These are phyloP conservation scores for Oryza brachyantha DNA, from an alignment of 176 grass and related monocot genomes.

Conservation along the genomic window DNA sequence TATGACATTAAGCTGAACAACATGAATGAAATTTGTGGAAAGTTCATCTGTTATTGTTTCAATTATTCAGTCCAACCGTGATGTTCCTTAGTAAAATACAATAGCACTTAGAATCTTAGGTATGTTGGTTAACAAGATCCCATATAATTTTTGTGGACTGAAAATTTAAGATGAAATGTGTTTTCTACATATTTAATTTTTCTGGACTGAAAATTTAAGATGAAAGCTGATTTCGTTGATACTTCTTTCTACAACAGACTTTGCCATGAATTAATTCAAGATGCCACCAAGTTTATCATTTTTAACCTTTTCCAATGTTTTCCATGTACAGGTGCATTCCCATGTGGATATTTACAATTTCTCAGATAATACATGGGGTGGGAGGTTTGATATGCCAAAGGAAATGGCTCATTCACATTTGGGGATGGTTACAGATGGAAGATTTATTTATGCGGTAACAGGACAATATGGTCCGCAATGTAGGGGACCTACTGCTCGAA, in stretches of 20 bases:
- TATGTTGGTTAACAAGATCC: not conserved
- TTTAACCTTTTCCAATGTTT: not conserved
- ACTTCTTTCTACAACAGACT: not conserved
- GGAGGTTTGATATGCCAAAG: constrained; percentile 86
- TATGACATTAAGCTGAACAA: not conserved
- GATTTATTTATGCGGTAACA: constrained; percentile 87
- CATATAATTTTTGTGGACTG: not conserved
- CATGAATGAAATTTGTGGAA: constrained; percentile 12
- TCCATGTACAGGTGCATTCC: constrained; percentile 79
- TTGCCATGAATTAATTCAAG: constrained; percentile 21
- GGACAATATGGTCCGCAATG: constrained; percentile 94
- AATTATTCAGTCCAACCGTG: not conserved
- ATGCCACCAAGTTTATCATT: not conserved
- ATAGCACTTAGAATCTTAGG: not conserved
- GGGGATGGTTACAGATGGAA: constrained; percentile 94
- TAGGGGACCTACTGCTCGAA: constrained; percentile 85
- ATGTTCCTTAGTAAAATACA: constrained; percentile 6
- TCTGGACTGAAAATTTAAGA: not conserved
- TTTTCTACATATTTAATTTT: not conserved
- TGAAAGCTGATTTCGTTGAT: not conserved
- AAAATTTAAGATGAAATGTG: not conserved
- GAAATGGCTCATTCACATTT: constrained; percentile 99
- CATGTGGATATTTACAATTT: constrained; percentile 98
- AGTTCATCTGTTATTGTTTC: not conserved
- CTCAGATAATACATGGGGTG: constrained; percentile 85